Base-by-base conservation (phyloP, 1,139 yeast genomes). In the Kurtzmaniella quercitrusa region DNA sequence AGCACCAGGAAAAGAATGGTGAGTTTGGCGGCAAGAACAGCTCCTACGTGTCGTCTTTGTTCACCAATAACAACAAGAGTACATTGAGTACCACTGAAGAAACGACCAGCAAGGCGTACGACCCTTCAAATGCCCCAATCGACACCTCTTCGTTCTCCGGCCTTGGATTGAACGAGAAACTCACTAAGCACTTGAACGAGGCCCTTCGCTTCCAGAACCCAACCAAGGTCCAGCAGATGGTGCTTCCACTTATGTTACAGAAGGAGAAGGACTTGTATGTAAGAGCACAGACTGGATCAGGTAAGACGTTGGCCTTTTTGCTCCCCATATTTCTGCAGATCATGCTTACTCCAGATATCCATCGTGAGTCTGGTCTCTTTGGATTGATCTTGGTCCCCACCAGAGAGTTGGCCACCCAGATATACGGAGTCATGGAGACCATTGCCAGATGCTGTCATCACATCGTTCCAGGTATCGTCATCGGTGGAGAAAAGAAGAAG, bases 281-380 rank as follows among this genome's bases (percentile, higher is more conserved):
- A 41, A 94, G 88, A 57, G 96, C 98, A 0, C 97, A 90, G 63
- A 91, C 98, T 0, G 98, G 98, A 43, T 88, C 96, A 0, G 98
- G 98, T 62, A 91, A 91, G 60, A 90, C 98, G 0, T 66, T 91
- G 47, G 82, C 98, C 0, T 93, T 88, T 60, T 70, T 85, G 12
- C 68, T 93, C 40, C 98, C 98, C 0, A 82, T 93, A n/a, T 65
- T 88, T 51, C 81, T 84, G 51, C 73, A 78, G 50, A 66, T 93
- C 33, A 81, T 88, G 85, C 53, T 54, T 49, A 70, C 66, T 49
- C 63, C 76, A 39, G 62, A 70, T 34, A 64, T 83, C 41, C 73
- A 73, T 39, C 77, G 98, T 56, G 76, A 79, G n/a, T 77, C 88
- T 4, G 98, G 98, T 2, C 69, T 93, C 14, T 91, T 88, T 67